Conservation (phyloP, 2,329 filamentous ascomycete genomes). For the Trichoderma atroviride region DNA sequence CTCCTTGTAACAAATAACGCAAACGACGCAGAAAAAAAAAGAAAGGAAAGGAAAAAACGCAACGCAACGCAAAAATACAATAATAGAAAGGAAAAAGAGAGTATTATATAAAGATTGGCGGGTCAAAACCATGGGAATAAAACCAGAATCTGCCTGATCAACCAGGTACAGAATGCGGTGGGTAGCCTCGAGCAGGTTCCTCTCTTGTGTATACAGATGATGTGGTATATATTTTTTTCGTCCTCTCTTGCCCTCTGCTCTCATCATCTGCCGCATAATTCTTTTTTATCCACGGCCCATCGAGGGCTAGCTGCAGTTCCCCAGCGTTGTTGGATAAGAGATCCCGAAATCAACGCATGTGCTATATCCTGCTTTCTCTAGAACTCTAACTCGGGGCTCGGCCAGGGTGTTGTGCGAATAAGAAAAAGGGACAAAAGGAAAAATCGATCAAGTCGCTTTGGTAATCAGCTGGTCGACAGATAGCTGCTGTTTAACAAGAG, state of each 20-base stretch:
- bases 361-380: slow-evolving; percentile 7
- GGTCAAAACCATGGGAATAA: not conserved
- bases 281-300: not conserved
- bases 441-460: slow-evolving; percentile 24
- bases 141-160: slow-evolving; percentile 21
- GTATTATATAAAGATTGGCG: slow-evolving; percentile 21
- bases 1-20: not conserved
- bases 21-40: not conserved
- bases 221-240: not conserved
- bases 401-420: slow-evolving; percentile 4
- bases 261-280: slow-evolving; percentile 1
- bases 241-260: not conserved
- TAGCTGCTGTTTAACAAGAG: slow-evolving; percentile 15
- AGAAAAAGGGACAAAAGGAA: slow-evolving; percentile 11
- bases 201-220: not conserved
- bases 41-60: not conserved
- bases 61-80: not conserved
- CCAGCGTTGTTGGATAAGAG: not conserved
- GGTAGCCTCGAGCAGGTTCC: slow-evolving; percentile 16
- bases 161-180: slow-evolving; percentile 25
- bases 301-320: not conserved
- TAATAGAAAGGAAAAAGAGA: not conserved
- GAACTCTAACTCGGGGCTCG: slow-evolving; percentile 24
- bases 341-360: not conserved
- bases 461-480: slow-evolving; percentile 23